Conservation (phyloP, 2,329 filamentous ascomycete species). For the Fusarium chuoi region DNA sequence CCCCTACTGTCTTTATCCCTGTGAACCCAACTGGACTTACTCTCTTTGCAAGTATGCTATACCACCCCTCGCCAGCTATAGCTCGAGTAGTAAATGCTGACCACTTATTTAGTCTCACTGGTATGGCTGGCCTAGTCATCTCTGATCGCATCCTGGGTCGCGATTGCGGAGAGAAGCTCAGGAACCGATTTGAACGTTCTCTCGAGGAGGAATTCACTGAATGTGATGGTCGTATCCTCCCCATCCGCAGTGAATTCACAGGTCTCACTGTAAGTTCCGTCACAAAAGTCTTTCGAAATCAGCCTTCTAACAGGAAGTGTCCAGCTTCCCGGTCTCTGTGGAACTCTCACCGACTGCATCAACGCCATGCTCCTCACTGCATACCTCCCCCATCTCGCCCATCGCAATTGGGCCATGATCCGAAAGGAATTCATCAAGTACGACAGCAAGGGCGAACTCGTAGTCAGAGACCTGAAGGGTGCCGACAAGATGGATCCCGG, state of each 20-base stretch:
- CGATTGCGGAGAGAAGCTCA: not conserved
- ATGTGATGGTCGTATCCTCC: not conserved
- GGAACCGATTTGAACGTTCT: not conserved
- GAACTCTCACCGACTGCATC: not conserved
- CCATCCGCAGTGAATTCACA: not conserved
- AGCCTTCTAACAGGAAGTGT: too few species aligned
- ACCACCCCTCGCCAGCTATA: not conserved
- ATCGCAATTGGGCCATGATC: not conserved
- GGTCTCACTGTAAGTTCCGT: too few species aligned
- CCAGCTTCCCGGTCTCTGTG: not conserved
- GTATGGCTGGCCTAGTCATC: not conserved
- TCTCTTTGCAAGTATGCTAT: not conserved
- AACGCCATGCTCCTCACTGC: not conserved
- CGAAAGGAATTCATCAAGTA: not conserved
- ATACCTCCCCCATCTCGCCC: not conserved
- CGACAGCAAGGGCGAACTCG: not conserved
- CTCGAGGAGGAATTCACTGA: not conserved
- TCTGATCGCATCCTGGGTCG: not conserved
- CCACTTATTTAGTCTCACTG: rapidly evolving
- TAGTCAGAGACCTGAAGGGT: not conserved
- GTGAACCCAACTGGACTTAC: not conserved
- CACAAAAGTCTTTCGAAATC: too few species aligned
- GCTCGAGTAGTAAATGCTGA: not conserved
- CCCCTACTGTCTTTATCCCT: not conserved
- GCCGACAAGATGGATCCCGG: not conserved